These are phyloP conservation scores for Emiliania huxleyi DNA, from an alignment of 78 protist genomes.

Conservation along the genomic window DNA sequence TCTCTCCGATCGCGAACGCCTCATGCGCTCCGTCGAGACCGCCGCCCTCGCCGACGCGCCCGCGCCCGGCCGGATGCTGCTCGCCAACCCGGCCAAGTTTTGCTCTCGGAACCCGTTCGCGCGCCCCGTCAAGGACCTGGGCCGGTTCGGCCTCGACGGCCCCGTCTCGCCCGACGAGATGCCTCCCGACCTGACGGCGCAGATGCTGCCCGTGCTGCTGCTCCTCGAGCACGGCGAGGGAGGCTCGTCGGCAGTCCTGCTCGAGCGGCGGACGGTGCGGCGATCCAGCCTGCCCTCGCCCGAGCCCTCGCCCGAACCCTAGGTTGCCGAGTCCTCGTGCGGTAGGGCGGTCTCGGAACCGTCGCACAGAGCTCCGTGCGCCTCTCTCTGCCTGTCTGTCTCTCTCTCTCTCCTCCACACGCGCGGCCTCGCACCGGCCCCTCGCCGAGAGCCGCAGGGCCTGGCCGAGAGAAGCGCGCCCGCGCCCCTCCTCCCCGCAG, in stretches of 20 bases:
- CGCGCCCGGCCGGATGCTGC: background rate
- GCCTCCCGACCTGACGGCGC: background rate
- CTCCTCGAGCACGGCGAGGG: background rate
- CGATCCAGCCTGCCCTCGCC: too few relatives aligned
- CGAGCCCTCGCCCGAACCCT: too few relatives aligned
- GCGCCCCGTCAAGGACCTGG: background rate
- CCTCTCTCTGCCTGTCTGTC: too few relatives aligned
- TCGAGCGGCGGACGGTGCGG: background rate
- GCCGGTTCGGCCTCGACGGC: background rate
- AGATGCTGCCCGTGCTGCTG: background rate
- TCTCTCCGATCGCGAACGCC: background rate
- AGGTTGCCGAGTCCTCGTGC: too few relatives aligned
- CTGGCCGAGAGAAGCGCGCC: too few relatives aligned
- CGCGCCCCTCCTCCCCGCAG: too few relatives aligned
- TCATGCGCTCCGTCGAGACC: background rate
- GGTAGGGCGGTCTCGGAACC: too few relatives aligned
- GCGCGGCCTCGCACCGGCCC: too few relatives aligned
- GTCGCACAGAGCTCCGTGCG: too few relatives aligned
- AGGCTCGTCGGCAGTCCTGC: background rate
- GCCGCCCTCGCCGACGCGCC: background rate
- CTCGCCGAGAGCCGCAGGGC: too few relatives aligned
- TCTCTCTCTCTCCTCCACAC: too few relatives aligned
- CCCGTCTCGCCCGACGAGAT: background rate
- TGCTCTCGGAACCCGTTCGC: background rate
- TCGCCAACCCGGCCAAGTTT: background rate